phyloP scores from a whole-genome alignment of 495 filamentous ascomycete genomes.

The Daldinia concentrica region DNA sequence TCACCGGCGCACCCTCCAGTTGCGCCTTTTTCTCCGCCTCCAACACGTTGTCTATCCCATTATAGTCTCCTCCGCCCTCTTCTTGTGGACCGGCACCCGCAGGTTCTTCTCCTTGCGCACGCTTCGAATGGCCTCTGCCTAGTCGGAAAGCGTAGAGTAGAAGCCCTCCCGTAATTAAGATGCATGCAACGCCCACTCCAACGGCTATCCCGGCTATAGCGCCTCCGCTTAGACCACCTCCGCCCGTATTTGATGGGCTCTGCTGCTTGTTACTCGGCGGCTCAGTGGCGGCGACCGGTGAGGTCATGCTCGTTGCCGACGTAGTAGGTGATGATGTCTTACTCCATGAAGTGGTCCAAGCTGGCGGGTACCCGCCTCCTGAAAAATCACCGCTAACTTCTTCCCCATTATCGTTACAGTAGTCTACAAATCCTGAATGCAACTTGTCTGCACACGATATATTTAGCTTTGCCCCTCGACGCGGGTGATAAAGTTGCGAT shows the following conservation, averaged over 20 bases:
- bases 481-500: background rate
- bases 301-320: background rate
- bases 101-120: background rate
- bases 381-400: background rate
- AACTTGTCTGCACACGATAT: background rate
- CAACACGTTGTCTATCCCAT: too few species aligned
- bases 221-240: slow-evolving; percentile 24
- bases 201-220: slow-evolving; percentile 45
- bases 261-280: background rate
- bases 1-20: slow-evolving; percentile 29
- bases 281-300: background rate
- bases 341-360: background rate
- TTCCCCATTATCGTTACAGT: slow-evolving; percentile 23
- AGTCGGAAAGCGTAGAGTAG: slow-evolving; percentile 38
- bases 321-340: background rate
- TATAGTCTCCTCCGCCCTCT: background rate
- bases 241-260: background rate
- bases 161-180: slow-evolving; percentile 26
- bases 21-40: slow-evolving; percentile 19
- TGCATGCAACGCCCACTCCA: slow-evolving; percentile 26
- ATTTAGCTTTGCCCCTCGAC: background rate
- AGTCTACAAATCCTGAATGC: slow-evolving; percentile 2
- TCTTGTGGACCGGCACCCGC: background rate
- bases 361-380: background rate
- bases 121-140: slow-evolving; percentile 7